These are phyloP conservation scores for Agrocybe chaxingu DNA, from an alignment of 768 basidiomycete species.

Conservation along the genomic window DNA sequence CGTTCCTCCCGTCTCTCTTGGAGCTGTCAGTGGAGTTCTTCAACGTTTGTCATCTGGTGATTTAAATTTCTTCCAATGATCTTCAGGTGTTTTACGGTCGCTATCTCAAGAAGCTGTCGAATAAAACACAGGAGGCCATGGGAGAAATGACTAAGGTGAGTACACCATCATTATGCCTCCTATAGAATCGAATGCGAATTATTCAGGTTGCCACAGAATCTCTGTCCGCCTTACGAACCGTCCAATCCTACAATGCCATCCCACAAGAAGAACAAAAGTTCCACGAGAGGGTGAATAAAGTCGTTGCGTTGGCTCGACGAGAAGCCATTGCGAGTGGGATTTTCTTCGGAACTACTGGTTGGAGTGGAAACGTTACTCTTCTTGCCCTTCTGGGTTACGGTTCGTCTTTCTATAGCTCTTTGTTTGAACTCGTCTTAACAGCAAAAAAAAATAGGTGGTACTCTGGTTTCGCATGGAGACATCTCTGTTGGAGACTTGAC, in stretches of 20 bases:
- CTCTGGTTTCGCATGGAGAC: constrained; percentile 80
- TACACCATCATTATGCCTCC: constrained; percentile 18
- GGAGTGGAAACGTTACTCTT: constrained; percentile 92
- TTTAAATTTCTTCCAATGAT: constrained; percentile 1
- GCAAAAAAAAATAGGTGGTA: constrained; percentile 58
- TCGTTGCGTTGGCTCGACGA: constrained; percentile 74
- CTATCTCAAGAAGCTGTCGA: constrained; percentile 88
- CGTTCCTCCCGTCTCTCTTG: constrained; percentile 84
- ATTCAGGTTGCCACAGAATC: constrained; percentile 79
- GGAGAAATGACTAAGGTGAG: constrained; percentile 87
- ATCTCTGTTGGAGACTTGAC: constrained; percentile 94
- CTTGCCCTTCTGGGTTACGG: constrained; percentile 90
- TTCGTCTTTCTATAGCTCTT: constrained; percentile 24
- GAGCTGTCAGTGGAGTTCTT: constrained; percentile 52
- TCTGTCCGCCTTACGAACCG: constrained; percentile 80
- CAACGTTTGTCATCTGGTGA: neutral
- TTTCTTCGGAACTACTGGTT: constrained; percentile 89
- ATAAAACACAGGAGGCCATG: constrained; percentile 89
- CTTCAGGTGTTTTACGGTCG: constrained; percentile 89
- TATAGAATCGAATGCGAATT: neutral
- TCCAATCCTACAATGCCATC: constrained; percentile 88
- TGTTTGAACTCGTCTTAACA: neutral
- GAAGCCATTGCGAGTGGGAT: constrained; percentile 90
- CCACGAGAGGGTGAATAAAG: constrained; percentile 54
- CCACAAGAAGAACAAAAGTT: constrained; percentile 78